Evolutionary conservation across 768 basidiomycete genomes (phyloP), one percentile per base, ranked within the genome.

Genomic region (Podaxis mareebaensis): DNA sequence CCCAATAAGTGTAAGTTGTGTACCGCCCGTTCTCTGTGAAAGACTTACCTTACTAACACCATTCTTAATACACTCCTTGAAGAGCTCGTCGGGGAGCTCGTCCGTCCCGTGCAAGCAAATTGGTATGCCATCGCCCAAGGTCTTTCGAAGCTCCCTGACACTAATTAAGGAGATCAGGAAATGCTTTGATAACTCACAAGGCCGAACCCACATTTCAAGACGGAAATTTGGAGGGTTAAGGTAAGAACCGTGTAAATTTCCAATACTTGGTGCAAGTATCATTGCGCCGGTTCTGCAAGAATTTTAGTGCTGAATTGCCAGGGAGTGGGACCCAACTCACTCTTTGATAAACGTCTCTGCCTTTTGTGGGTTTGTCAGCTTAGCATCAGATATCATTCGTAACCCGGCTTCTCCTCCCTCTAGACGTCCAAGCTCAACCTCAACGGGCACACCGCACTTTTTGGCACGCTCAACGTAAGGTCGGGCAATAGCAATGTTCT

Each of bases 341-440:
- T 75, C 78, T 49, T 71, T 69, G 66, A 83, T 81, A 65, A 81
- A 83, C 2, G 69, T 64, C 30, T 75, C 72, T 0, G 81, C 81
- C 67, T 81, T 82, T 40, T 67, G 68, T 0, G 80, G 77, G 48
- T 79, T 71, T 2, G 81, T 82, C 56, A 81, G 76, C 66, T 81
- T 81, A n/a, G 80, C 76, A 59, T 81, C 79, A 3, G 77, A 79
- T 17, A 81, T 81, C 70, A 77, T 76, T 12, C 80, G 71, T 38
- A 83, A 72, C 20, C 81, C 81, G n/a, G 79, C 81, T 64, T 82
- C 80, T 3, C 81, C 81, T 2, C 81, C 81, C 67, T 83, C 81
- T 3, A 51, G 49, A 3, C 49, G 22, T 15, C 49, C 49, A 6
- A 51, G 49, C 49, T 51, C 49, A 12, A 51, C 49, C 13, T 51